Evolutionary conservation across 1,284 basidiomycete species (phyloP), one percentile per base, ranked within the genome.

Genomic region (Polyporus tsugae): DNA sequence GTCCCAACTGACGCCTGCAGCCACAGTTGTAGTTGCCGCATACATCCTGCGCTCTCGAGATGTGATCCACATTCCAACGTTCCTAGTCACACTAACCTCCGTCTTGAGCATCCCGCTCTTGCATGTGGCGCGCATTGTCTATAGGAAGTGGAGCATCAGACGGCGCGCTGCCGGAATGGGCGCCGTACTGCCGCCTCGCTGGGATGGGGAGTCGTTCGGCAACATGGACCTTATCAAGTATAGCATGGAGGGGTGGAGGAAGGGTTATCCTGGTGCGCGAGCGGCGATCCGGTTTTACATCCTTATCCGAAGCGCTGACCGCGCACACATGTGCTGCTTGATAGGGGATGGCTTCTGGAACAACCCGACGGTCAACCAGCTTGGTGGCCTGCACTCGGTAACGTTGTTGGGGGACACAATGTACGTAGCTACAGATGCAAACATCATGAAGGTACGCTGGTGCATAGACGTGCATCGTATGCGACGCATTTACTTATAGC

Each of bases 191-290:
- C 75, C 75, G 2, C 72, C 72, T 2, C 58, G 65, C 10, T 71
- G 70, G 69, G 42, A 67, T 0, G 74, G 73, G 1, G 57, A 66
- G 53, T 22, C 46, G 33, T 46, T 70, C 22, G 75, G 72, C 3
- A 69, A 66, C 36, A 1, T 60, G 9, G 75, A 76, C 57, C 17
- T 76, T 25, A 57, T 76, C 22, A n/a, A 36, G 6, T 13, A 63
- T 36, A 41, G 64, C 4, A 44, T 66, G 22, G 57, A 71, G 6
- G 6, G 38, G 17, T 63, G 55, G 25, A 22, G 52, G 49, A 67
- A 67, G n/a, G 75, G 71, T 11, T 76, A 73, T 44, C 62, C 71
- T 17, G 72, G 75, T 72, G 36, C 52, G 70, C 52, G n/a, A n/a
- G n/a, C n/a, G n/a, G n/a, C n/a, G 19, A 0, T 25, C 2, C 25